These are phyloP conservation scores for Phytopythium delawarense DNA, from an alignment of 352 stramenopile species.

Conservation along the genomic window DNA sequence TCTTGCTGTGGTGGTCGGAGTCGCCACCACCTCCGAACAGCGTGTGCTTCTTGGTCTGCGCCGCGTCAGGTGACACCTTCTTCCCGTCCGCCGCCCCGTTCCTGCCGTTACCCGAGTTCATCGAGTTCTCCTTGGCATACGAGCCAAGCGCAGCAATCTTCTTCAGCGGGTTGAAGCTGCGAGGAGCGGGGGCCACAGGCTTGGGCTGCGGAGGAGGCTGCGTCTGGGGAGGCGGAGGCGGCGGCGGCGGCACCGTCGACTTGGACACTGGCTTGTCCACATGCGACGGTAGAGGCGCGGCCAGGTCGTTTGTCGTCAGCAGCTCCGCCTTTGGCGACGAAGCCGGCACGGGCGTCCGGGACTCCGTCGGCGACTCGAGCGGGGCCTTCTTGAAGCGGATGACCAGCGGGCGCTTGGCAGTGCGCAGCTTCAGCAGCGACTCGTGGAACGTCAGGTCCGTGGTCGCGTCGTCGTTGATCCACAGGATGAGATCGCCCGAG, in stretches of 20 bases:
- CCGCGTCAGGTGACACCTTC: slow-evolving; percentile 3
- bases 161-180: slow-evolving; percentile 58
- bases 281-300: slow-evolving; percentile 6
- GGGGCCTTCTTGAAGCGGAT: slow-evolving; percentile 81
- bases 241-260: slow-evolving; percentile 11
- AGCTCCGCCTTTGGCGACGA: slow-evolving; percentile 15
- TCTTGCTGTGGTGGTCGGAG: slow-evolving; percentile 6
- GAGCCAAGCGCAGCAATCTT: slow-evolving; percentile 48
- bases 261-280: slow-evolving; percentile 1
- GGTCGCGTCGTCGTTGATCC: slow-evolving; percentile 83
- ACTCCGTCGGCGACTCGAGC: slow-evolving; percentile 30
- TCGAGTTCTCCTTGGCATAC: slow-evolving; percentile 41
- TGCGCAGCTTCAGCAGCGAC: slow-evolving; percentile 77
- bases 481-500: slow-evolving; percentile 63
- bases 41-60: slow-evolving; percentile 10
- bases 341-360: slow-evolving; percentile 15
- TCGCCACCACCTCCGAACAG: slow-evolving; percentile 5
- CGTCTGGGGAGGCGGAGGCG: slow-evolving; percentile 3
- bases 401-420: slow-evolving; percentile 73
- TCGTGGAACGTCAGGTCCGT: slow-evolving; percentile 78
- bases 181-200: slow-evolving; percentile 13
- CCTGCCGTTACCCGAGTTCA: slow-evolving; percentile 29
- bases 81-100: slow-evolving; percentile 1
- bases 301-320: slow-evolving; percentile 12
- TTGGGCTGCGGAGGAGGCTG: slow-evolving; percentile 17